These are phyloP conservation scores for Santalum album DNA, from an alignment of 164 flowering plant genomes.

Conservation along the genomic window DNA sequence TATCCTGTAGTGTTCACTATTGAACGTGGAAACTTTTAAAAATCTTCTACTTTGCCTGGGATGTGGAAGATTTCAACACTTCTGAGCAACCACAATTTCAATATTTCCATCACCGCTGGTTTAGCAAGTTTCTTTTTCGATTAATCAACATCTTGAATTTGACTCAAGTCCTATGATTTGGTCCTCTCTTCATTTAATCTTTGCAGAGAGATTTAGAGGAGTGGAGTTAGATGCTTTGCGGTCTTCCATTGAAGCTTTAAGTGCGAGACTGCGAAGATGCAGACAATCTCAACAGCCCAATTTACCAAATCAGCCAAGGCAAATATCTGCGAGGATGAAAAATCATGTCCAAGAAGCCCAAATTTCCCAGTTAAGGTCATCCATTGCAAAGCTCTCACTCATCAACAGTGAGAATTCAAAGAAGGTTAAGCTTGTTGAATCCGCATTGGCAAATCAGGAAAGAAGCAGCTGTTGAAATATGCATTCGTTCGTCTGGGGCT, in stretches of 20 bases:
- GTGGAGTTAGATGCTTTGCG: slow-evolving; percentile 74
- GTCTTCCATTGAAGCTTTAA: slow-evolving; percentile 58
- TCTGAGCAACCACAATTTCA: too few species aligned
- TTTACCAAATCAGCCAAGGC: slow-evolving; percentile 19
- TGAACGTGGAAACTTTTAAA: too few species aligned
- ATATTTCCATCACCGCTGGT: too few species aligned
- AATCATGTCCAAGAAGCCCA: slow-evolving; percentile 36
- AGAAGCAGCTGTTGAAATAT: slow-evolving; percentile 17
- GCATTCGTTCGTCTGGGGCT: too few species aligned
- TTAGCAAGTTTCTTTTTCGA: too few species aligned
- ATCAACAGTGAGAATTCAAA: slow-evolving; percentile 68
- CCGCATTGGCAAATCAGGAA: slow-evolving; percentile 43
- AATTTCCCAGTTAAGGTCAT: slow-evolving; percentile 48
- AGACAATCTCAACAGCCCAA: slow-evolving; percentile 30
- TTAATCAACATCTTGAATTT: too few species aligned
- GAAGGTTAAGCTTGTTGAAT: slow-evolving; percentile 68
- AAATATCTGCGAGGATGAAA: slow-evolving; percentile 27
- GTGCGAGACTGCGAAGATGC: slow-evolving; percentile 50
- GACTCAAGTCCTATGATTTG: too few species aligned
- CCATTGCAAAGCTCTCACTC: slow-evolving; percentile 67
- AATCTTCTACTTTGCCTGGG: too few species aligned
- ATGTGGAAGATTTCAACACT: too few species aligned
- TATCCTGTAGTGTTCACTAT: too few species aligned
- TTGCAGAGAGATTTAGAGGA: slow-evolving; percentile 63
- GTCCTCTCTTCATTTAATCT: slow-evolving; percentile 1